Conservation (phyloP, 441 rosid genomes). For the Gossypium schwendimanii region DNA sequence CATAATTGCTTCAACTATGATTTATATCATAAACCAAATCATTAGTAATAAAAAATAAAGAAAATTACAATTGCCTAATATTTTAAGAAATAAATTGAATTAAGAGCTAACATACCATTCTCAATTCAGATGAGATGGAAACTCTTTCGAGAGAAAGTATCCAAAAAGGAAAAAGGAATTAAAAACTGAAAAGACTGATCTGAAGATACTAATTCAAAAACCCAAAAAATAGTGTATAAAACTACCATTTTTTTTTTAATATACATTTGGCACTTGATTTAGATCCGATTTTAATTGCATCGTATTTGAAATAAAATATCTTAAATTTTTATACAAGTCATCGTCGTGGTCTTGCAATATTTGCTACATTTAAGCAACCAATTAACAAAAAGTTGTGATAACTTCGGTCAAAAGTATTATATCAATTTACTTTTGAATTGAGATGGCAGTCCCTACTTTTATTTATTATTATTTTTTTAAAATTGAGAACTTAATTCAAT, state of each 20-base stretch:
- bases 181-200: neutral
- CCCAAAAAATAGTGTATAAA: neutral
- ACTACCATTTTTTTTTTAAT: neutral
- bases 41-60: neutral
- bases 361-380: neutral
- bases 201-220: neutral
- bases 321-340: neutral
- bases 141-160: neutral
- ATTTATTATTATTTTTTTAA: no score
- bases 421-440: no score
- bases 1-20: no score
- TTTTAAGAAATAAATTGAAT: neutral
- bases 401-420: no score
- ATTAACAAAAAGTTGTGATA: neutral
- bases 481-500: no score
- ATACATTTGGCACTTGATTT: neutral
- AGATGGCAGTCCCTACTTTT: no score
- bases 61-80: neutral
- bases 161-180: neutral
- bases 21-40: neutral
- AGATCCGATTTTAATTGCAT: no score
- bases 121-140: conserved; percentile 6
- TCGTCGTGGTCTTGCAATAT: neutral
- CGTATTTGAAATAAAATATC: neutral
- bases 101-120: conserved; percentile 17